Evolutionary conservation across 176 grass and related monocot species (phyloP).

Genomic region (Aegilops bicornis): DNA sequence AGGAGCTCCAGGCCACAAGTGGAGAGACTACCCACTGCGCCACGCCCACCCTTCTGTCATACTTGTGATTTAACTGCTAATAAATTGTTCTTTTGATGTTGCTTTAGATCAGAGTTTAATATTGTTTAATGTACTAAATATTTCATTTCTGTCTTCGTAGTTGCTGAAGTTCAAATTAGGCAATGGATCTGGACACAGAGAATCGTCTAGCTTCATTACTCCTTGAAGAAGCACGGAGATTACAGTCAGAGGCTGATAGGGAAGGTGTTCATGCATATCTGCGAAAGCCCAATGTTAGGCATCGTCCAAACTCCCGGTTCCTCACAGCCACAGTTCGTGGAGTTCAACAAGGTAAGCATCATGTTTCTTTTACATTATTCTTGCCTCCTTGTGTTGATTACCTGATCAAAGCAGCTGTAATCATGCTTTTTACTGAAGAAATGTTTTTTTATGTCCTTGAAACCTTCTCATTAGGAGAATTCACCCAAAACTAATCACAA

Average conservation of each 20-base stretch:
- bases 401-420: neutral
- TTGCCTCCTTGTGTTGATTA: neutral
- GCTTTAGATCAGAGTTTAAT: neutral
- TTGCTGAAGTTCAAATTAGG: neutral
- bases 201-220: constrained; percentile 72
- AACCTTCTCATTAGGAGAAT: neutral
- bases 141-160: neutral
- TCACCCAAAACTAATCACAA: neutral
- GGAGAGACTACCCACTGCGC: too few species aligned
- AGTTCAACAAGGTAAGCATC: constrained; percentile 84
- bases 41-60: neutral
- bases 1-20: too few species aligned
- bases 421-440: neutral
- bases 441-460: neutral
- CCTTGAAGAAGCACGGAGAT: constrained; percentile 67
- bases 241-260: constrained; percentile 74
- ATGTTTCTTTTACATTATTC: neutral
- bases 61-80: neutral
- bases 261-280: constrained; percentile 85
- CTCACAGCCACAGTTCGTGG: constrained; percentile 91
- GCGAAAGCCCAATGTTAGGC: constrained; percentile 55
- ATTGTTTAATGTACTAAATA: neutral
- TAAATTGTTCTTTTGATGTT: neutral
- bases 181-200: constrained; percentile 92
- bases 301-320: constrained; percentile 85